Base-by-base conservation (phyloP, 78 protist species). In the Abeoforma whisleri region DNA sequence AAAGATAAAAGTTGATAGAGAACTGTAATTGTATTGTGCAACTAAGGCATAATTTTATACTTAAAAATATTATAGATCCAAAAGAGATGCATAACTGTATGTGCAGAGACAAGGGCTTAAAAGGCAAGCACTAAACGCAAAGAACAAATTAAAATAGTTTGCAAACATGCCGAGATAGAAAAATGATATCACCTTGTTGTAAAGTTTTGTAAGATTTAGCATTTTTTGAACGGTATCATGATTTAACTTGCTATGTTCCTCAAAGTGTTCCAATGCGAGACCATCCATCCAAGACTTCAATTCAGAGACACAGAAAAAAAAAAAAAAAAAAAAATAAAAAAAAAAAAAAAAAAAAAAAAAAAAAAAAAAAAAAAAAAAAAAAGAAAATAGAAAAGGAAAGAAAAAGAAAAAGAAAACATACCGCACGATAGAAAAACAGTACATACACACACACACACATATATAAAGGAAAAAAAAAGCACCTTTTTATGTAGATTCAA, bases 221-320 rank as follows among this genome's bases (percentile, higher is more conserved):
- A 87, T 84, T 36, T 57, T 16, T 39, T 12, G 12, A 39, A 68
- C 71, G 37, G 40, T 57, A 89, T 94, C 80, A 73, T 84, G 90
- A 81, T 95, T 97, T 39, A 33, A 68, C 77, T 90, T 81, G 25
- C 86, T 30, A 81, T 94, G 97, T 75, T 71, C 72, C 34, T 90
- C 93, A 81, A 88, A 96, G 71, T 87, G 81, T 28, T 69, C 84
- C 2, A 96, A 69, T 68, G 39, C 34, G 40, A 98, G 84, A 22
- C 99, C 99, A n/a, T 92, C 97, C 25, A 94, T 91, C 96, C 96
- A 96, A 25, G 70, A 28, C 28, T 23, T 34, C 33, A n/a, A n/a
- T n/a, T n/a, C n/a, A n/a, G n/a, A n/a, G n/a, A n/a, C n/a, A n/a
- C n/a, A n/a, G n/a, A n/a, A n/a, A n/a, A n/a, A n/a, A n/a, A n/a